Conservation (phyloP, 257 asterid genomes). For the Eustoma russellianum region DNA sequence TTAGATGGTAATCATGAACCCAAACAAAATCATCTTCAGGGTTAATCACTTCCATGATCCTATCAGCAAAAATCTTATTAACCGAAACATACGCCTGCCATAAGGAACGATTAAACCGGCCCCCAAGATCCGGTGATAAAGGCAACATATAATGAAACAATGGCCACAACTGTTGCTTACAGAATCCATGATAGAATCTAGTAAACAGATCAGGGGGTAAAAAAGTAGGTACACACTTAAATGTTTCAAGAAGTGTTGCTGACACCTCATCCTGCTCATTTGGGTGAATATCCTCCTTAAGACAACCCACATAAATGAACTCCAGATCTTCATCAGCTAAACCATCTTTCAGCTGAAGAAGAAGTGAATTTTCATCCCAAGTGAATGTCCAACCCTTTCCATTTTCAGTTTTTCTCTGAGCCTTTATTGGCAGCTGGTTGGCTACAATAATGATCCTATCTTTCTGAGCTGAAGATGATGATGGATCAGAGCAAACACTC, state of each 20-base stretch:
- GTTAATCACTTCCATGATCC: constrained; percentile 86
- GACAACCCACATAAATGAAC: constrained; percentile 75
- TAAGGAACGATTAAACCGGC: constrained; percentile 56
- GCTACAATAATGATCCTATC: constrained; percentile 84
- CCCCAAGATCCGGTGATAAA: constrained; percentile 77
- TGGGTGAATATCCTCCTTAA: constrained; percentile 76
- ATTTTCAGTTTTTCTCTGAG: constrained; percentile 41
- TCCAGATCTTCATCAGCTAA: constrained; percentile 63
- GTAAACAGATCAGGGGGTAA: constrained; percentile 62
- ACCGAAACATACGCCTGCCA: constrained; percentile 95
- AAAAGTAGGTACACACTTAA: constrained; percentile 76
- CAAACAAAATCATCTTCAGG: constrained; percentile 89
- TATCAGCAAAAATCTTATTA: constrained; percentile 78
- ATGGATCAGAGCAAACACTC: constrained; percentile 51
- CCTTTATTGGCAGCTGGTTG: constrained; percentile 75
- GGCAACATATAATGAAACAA: constrained; percentile 88
- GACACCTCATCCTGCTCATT: constrained; percentile 84
- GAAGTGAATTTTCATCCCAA: constrained; percentile 82
- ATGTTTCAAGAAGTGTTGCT: constrained; percentile 65
- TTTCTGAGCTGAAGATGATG: constrained; percentile 57
- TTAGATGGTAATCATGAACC: constrained; percentile 81
- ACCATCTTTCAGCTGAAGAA: constrained; percentile 67
- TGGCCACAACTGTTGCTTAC: constrained; percentile 86
- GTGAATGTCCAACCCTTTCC: constrained; percentile 56
- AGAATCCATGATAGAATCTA: constrained; percentile 70